Evolutionary conservation across 225 moss, liverwort and hornwort species (phyloP).

Genomic region (Thuidium tamariscinum): DNA sequence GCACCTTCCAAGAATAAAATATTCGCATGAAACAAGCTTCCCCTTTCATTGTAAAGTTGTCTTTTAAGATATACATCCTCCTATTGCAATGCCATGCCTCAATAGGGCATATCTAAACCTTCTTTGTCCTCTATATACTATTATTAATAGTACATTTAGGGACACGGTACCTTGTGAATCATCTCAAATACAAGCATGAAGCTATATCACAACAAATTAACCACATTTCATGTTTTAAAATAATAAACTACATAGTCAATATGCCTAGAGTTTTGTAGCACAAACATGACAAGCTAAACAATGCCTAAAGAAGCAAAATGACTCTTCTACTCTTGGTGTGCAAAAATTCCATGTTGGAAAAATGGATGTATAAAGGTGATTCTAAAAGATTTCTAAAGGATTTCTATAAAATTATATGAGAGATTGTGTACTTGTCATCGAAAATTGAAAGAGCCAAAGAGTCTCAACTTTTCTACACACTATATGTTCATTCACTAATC

Average conservation of each 20-base stretch:
- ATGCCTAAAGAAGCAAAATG: background rate
- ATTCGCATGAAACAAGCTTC: background rate
- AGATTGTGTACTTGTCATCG: background rate
- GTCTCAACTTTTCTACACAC: background rate
- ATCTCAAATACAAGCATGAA: background rate
- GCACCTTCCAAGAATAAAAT: background rate
- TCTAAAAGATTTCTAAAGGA: background rate
- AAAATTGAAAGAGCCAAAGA: background rate
- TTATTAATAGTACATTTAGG: background rate
- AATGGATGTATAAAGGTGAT: background rate
- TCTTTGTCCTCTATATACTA: background rate
- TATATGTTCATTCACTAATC: background rate
- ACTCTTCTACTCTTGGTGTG: background rate
- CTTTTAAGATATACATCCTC: background rate
- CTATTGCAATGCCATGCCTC: background rate
- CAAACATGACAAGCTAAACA: background rate
- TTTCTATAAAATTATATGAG: background rate
- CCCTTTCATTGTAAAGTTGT: background rate
- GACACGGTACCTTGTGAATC: background rate
- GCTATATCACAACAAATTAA: background rate
- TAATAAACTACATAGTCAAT: background rate
- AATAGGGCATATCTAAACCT: background rate
- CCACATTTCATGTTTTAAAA: background rate
- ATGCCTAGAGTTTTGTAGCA: background rate
- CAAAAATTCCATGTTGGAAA: too few species aligned